A percentile compares a stretch with the other conserved stretches of the same genome.
Evolutionary conservation across 352 stramenopile species (phyloP).

Genomic region (Pythium rhizo-oryzae): DNA sequence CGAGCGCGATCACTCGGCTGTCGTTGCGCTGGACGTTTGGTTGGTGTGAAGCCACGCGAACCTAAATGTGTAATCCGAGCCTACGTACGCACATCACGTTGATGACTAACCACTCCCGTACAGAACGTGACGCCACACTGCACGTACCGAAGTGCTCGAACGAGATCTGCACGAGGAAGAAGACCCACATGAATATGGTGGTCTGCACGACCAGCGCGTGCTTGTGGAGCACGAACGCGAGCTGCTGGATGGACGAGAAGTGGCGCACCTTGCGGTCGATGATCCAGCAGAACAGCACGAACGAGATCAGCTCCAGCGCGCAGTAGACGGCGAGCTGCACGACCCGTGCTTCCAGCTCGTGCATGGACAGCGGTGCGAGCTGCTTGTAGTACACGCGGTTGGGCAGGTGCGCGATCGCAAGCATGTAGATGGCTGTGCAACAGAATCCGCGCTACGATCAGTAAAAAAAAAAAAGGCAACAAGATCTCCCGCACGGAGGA

Average conservation of each 20-base stretch:
- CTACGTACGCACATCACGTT: too few species aligned
- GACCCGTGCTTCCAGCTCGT: constrained; percentile 13
- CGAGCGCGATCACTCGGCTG: too few species aligned
- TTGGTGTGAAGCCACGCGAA: constrained; percentile 12
- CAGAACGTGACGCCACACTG: background rate
- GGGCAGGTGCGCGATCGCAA: constrained; percentile 30
- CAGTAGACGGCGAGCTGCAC: background rate
- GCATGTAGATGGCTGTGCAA: constrained; percentile 15
- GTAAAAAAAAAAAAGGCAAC: background rate
- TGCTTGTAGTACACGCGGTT: constrained; percentile 37
- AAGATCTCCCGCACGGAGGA: background rate
- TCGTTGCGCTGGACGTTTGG: background rate
- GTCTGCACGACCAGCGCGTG: background rate
- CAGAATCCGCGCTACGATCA: background rate
- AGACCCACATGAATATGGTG: constrained; percentile 12
- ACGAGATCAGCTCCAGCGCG: constrained; percentile 4
- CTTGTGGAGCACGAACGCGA: constrained; percentile 12
- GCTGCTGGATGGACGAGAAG: constrained; percentile 8
- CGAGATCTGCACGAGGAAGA: constrained; percentile 1
- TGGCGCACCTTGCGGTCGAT: background rate
- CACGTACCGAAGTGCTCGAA: constrained; percentile 12
- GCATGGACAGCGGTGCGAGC: constrained; percentile 20
- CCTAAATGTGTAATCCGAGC: constrained; percentile 11
- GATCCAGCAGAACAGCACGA: constrained; percentile 1
- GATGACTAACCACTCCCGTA: background rate